Conservation (phyloP, 2,329 filamentous ascomycete genomes). For the Fusarium sp. region DNA sequence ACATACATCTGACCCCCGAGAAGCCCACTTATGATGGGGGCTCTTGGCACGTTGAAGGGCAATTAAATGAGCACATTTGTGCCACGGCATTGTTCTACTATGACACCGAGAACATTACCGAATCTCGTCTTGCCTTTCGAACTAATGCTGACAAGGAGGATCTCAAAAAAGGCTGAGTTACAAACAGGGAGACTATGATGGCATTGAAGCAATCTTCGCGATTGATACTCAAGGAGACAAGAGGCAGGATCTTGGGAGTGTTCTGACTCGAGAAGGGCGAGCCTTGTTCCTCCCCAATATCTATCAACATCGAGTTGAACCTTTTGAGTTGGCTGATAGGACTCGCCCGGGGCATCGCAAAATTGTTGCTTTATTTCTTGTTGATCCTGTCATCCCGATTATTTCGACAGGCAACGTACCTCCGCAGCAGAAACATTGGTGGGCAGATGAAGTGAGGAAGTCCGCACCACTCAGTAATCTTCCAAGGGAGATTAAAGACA, state of each 20-base stretch:
- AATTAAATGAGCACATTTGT: constrained; percentile 72
- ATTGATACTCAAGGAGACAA: constrained; percentile 36
- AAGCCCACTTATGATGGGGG: constrained; percentile 66
- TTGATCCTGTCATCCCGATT: constrained; percentile 65
- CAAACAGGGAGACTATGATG: constrained; percentile 49
- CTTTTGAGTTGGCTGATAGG: constrained; percentile 65
- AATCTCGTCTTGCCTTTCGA: constrained; percentile 63
- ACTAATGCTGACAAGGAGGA: constrained; percentile 53
- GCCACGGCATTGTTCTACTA: constrained; percentile 74
- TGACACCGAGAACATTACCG: constrained; percentile 69
- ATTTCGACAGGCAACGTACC: constrained; percentile 59
- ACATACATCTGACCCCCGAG: constrained; percentile 71
- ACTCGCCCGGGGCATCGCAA: constrained; percentile 68
- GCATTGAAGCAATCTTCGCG: constrained; percentile 54
- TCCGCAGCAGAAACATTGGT: constrained; percentile 58
- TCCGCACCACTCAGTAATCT: neutral
- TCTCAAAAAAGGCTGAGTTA: constrained; percentile 43
- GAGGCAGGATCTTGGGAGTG: constrained; percentile 58
- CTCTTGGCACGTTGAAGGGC: constrained; percentile 67
- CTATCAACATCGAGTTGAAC: constrained; percentile 63
- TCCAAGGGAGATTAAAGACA: neutral
- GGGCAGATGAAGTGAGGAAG: constrained; percentile 23
- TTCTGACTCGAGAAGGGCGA: constrained; percentile 60
- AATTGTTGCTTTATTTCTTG: constrained; percentile 70
- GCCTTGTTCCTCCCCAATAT: constrained; percentile 68